Conservation (phyloP, 345 rosid genomes). For the Pistacia vera region DNA sequence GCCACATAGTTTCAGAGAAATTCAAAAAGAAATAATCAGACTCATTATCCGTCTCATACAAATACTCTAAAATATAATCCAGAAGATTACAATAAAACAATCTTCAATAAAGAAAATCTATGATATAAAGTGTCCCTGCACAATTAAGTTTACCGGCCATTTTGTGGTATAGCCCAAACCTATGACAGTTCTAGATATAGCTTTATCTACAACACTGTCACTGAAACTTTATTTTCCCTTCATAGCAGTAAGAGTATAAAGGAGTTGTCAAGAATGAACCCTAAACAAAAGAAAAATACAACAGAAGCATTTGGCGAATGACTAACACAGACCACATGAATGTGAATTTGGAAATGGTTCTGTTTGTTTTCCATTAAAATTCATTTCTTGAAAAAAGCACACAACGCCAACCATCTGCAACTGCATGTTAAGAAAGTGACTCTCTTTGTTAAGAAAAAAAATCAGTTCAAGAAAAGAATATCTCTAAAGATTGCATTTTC, state of each 20-base stretch:
- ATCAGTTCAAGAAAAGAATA: not conserved
- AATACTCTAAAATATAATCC: not conserved
- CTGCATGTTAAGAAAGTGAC: not conserved
- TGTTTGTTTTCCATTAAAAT: not conserved
- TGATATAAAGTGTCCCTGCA: not conserved
- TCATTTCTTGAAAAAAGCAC: not conserved
- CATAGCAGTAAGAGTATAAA: not conserved
- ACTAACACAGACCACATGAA: not conserved
- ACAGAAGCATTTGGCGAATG: not conserved
- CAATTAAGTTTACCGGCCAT: not conserved
- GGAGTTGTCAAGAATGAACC: not conserved
- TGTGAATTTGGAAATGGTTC: not conserved
- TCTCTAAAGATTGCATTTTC: not conserved
- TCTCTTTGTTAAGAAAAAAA: not conserved
- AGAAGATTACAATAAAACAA: not conserved
- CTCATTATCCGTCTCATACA: not conserved
- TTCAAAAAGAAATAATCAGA: not conserved
- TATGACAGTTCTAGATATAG: not conserved
- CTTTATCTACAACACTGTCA: not conserved
- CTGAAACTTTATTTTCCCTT: not conserved
- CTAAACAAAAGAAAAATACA: not conserved
- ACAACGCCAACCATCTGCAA: not conserved
- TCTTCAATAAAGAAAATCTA: not conserved
- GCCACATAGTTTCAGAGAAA: slow-evolving; percentile 16
- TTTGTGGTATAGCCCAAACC: not conserved